Conservation (phyloP, 2,329 filamentous ascomycete species). For the Xylariaceae sp. region DNA sequence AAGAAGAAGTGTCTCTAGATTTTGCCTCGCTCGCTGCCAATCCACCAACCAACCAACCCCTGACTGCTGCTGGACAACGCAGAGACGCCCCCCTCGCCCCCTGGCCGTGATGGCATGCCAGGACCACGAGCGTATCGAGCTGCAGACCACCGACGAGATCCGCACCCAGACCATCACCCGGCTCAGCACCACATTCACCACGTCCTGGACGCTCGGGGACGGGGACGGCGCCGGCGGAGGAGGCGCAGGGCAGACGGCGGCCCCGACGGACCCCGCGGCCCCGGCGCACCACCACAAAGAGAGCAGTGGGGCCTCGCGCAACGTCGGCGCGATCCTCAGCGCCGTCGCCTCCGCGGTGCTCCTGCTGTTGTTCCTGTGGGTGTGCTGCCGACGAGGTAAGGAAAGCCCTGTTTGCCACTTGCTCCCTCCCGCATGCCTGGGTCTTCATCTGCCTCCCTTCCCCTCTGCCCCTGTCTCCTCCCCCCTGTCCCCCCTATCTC, state of each 20-base stretch:
- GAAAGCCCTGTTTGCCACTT: too few species aligned
- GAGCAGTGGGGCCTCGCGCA: constrained; percentile 5
- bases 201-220: constrained; percentile 18
- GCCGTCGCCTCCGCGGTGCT: constrained; percentile 16
- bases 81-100: too few species aligned
- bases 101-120: too few species aligned
- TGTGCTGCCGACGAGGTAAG: constrained; percentile 18
- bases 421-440: neutral
- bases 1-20: too few species aligned
- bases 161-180: constrained; percentile 18
- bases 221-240: too few species aligned
- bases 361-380: constrained; percentile 17
- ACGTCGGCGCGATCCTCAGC: constrained; percentile 20
- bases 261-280: constrained; percentile 10
- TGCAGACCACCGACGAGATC: constrained; percentile 5
- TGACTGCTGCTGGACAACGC: too few species aligned
- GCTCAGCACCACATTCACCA: constrained; percentile 14
- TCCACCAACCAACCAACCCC: too few species aligned
- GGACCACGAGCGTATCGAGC: too few species aligned
- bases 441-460: neutral
- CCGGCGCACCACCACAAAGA: constrained; percentile 8
- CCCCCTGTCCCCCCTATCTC: neutral
- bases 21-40: too few species aligned
- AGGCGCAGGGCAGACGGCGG: too few species aligned
- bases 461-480: neutral